Base-by-base conservation (phyloP, 2,329 filamentous ascomycete species). In the Diplodia intermedia region DNA sequence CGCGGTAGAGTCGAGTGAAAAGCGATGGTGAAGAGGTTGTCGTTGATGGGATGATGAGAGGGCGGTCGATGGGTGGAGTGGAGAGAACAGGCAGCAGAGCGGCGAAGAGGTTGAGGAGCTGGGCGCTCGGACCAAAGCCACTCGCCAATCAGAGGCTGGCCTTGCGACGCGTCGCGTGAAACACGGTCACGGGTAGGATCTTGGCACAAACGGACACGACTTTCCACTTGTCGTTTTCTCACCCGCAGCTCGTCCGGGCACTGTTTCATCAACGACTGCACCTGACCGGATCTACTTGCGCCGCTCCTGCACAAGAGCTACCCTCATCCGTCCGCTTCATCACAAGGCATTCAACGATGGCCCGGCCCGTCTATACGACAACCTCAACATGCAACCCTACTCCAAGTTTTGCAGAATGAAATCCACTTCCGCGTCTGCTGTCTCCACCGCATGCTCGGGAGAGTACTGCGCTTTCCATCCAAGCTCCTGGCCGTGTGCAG, bases 391-490 rank as follows among this genome's bases (percentile, higher is more conserved):
- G 31, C 31, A 33, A 26, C 23, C 23, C 43, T 47, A 47, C 43
- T 9, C 33, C 33, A 47, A 20, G n/a, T 5, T 47, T 20, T 18
- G 18, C 43, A 82, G 69, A 20, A 85, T 83, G 20, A 82, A 67
- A 12, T 82, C 79, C 1, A 85, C 83, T 68, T 86, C 84, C 0
- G 75, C 79, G 54, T 82, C 81, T 1, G 81, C 81, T 36, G 72
- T 73, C 55, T 85, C 80, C 0, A 86, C 70, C 12, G 85, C 82
- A 73, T 86, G 82, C 62, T 82, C 74, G 0, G 83, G 72, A 0
- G 72, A 38, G 69, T 80, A 84, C 18, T 77, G 67, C 0, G 84
- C 76, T 65, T 75, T 79, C 84, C 84, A 86, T 0, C 83, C 84
- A 49, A 86, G 75, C 23, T 75, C 71, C 20, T 70, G 72, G 1